Percentiles rank a stretch among this genome's conserved stretches.
Conservation (phyloP, 2,329 filamentous ascomycete species). For the Tolypocladium cylindrosporum region DNA sequence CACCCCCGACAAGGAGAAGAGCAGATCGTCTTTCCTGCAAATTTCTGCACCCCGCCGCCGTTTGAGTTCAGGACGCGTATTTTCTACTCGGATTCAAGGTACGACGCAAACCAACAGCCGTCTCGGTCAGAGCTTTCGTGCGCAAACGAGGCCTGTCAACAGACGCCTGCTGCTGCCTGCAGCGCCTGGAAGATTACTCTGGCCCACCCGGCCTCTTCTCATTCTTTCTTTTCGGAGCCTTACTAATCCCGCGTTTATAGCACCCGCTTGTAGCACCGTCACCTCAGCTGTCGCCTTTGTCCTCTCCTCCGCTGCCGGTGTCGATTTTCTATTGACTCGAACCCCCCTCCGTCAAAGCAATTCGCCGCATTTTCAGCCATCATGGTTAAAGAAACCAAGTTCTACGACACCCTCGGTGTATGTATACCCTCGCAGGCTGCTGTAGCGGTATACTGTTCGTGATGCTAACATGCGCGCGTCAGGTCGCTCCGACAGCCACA, state of each 20-base stretch:
- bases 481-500: conserved; percentile 71
- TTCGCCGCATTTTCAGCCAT: conserved; percentile 20
- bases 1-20: not conserved
- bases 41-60: conserved; percentile 2
- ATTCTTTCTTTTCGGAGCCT: not conserved
- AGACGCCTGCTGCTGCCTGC: not conserved
- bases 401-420: conserved; percentile 73
- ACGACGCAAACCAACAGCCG: not conserved
- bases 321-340: conserved; percentile 4
- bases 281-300: not conserved
- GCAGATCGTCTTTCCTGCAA: not conserved
- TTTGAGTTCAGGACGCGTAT: not conserved
- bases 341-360: conserved; percentile 4
- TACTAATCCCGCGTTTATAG: not conserved
- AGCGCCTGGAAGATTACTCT: conserved; percentile 2
- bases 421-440: conserved; percentile 17
- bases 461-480: conserved; percentile 10
- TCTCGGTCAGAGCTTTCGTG: not conserved
- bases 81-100: not conserved
- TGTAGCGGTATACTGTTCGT: too few relatives aligned
- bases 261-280: not conserved
- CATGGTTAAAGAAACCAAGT: conserved; percentile 73
- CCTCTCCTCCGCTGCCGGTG: not conserved
- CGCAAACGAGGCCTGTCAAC: not conserved
- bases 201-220: not conserved